Evolutionary conservation across 73 alveolate species (phyloP).

Genomic region (Paramecium sonneborni): DNA sequence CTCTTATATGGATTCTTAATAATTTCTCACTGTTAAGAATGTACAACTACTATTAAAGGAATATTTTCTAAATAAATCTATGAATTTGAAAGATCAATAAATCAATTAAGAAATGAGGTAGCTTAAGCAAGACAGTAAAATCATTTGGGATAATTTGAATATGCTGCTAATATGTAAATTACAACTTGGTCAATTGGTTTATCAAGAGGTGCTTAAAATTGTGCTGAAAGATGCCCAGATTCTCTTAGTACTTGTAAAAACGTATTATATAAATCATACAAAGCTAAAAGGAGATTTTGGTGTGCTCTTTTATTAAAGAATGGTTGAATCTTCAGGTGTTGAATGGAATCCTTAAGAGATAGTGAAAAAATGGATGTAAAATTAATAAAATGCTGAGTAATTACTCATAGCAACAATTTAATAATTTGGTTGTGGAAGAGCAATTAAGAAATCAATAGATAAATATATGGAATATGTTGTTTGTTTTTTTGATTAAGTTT

Average conservation of each 20-base stretch:
- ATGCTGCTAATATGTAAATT: constrained; percentile 51
- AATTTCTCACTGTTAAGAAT: background rate
- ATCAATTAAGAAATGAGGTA: constrained; percentile 48
- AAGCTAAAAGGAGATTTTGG: constrained; percentile 30
- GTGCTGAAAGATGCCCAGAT: constrained; percentile 59
- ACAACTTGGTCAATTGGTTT: constrained; percentile 40
- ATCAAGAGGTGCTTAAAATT: constrained; percentile 48
- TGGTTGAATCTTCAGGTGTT: background rate
- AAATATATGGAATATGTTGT: constrained; percentile 39
- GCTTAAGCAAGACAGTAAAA: constrained; percentile 25
- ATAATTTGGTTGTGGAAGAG: constrained; percentile 55
- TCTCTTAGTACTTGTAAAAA: constrained; percentile 8
- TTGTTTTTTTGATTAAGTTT: constrained; percentile 20
- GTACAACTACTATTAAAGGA: constrained; percentile 20
- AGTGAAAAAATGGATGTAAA: constrained; percentile 26
- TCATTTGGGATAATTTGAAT: constrained; percentile 26
- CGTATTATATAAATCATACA: background rate
- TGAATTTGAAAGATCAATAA: constrained; percentile 23
- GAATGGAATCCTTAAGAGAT: constrained; percentile 6
- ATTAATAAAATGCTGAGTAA: background rate
- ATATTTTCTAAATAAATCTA: background rate
- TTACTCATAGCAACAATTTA: background rate
- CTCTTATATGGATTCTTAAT: background rate
- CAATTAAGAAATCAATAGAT: constrained; percentile 3
- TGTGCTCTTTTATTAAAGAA: background rate